phyloP scores from a whole-genome alignment of 148 eudicot species.

The Fallopia convolvulus region DNA sequence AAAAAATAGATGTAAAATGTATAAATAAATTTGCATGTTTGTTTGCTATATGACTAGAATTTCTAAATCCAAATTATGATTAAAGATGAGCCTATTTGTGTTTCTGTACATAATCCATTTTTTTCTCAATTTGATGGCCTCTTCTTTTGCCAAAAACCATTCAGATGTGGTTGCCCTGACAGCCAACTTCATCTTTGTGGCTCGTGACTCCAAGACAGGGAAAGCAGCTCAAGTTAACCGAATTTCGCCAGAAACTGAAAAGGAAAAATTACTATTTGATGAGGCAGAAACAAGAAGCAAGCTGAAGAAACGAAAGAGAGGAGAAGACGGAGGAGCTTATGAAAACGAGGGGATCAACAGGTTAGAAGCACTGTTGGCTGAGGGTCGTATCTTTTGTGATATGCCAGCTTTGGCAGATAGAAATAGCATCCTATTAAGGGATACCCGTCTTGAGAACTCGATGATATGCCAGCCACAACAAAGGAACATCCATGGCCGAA shows the following conservation, averaged over 20 bases:
- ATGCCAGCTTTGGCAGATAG: conserved; percentile 99
- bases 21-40: not conserved
- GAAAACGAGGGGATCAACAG: conserved; percentile 37
- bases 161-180: conserved; percentile 60
- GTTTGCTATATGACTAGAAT: not conserved
- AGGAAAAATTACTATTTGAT: conserved; percentile 52
- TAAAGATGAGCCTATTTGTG: not conserved
- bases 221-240: conserved; percentile 86
- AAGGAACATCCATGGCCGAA: conserved; percentile 92
- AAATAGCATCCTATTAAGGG: conserved; percentile 84
- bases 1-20: not conserved
- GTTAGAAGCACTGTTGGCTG: conserved; percentile 51
- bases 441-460: conserved; percentile 83
- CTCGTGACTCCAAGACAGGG: conserved; percentile 88
- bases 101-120: not conserved
- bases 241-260: conserved; percentile 72
- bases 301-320: conserved; percentile 54
- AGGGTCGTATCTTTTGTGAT: conserved; percentile 90
- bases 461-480: conserved; percentile 96
- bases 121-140: not conserved
- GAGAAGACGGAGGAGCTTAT: conserved; percentile 27
- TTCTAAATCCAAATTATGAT: not conserved
- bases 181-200: conserved; percentile 94
- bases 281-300: conserved; percentile 80
- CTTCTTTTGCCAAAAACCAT: conserved; percentile 25